A percentile compares a stretch with the other conserved stretches of the same genome.
Evolutionary conservation across 345 rosid genomes (phyloP).

Genomic region (Erysimum cheiranthoides): DNA sequence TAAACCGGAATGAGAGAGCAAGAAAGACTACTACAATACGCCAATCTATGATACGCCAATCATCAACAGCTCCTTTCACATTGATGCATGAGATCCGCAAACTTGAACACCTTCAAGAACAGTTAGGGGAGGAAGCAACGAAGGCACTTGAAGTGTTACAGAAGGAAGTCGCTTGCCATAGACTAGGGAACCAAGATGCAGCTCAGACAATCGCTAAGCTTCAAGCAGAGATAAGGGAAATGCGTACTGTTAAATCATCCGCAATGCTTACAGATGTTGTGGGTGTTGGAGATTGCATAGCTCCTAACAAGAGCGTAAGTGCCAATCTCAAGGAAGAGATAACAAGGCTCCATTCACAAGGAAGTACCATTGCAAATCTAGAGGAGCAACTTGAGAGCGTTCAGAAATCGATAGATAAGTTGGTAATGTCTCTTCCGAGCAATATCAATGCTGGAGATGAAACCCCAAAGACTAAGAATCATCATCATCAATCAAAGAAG

Average conservation of each 20-base stretch:
- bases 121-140: constrained; percentile 95
- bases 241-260: constrained; percentile 65
- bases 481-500: constrained; percentile 66
- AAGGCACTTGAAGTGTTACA: constrained; percentile 95
- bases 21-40: constrained; percentile 70
- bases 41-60: constrained; percentile 93
- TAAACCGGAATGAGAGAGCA: constrained; percentile 55
- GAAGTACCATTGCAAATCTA: constrained; percentile 88
- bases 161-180: constrained; percentile 96
- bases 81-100: constrained; percentile 99
- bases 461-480: constrained; percentile 65
- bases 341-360: constrained; percentile 98
- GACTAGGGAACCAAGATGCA: constrained; percentile 99
- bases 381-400: constrained; percentile 97
- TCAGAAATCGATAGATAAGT: constrained; percentile 94
- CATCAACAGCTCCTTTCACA: constrained; percentile 93
- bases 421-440: constrained; percentile 96
- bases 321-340: constrained; percentile 98
- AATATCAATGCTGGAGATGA: constrained; percentile 62
- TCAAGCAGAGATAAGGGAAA: constrained; percentile 95
- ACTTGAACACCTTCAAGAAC: constrained; percentile 98
- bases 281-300: constrained; percentile 58
- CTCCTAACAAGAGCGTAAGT: constrained; percentile 84
- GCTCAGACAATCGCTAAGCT: constrained; percentile 97
- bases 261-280: constrained; percentile 56